These are phyloP conservation scores for Quercus lobata DNA, from an alignment of 331 rosid species.

Conservation along the genomic window DNA sequence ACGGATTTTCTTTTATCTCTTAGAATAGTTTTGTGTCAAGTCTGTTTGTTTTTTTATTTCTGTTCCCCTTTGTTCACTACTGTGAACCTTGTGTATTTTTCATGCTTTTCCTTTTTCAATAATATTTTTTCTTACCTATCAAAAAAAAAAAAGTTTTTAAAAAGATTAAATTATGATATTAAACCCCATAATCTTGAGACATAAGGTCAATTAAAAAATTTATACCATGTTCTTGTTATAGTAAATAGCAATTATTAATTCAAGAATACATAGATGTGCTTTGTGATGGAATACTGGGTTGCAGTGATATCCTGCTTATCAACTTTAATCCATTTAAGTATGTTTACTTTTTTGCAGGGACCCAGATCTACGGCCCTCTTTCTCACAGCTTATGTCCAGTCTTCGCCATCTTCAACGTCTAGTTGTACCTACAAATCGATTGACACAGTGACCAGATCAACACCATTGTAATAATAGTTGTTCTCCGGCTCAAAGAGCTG, in stretches of 20 bases:
- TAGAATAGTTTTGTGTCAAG: too few species aligned
- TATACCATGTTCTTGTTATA: background rate
- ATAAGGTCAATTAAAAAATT: background rate
- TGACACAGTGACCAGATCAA: conserved; percentile 31
- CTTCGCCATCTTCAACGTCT: conserved; percentile 57
- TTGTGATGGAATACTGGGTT: background rate
- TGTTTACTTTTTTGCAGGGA: conserved; percentile 53
- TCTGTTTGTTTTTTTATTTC: too few species aligned
- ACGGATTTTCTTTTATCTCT: too few species aligned
- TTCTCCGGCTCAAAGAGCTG: conserved; percentile 70
- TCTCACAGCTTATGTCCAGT: conserved; percentile 74
- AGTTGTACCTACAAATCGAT: conserved; percentile 35
- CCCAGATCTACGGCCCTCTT: conserved; percentile 92
- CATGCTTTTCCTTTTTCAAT: too few species aligned
- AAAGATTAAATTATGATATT: conserved; percentile 1
- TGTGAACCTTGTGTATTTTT: too few species aligned
- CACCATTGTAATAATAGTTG: conserved; percentile 51
- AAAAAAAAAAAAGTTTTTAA: too few species aligned
- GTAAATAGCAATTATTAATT: background rate
- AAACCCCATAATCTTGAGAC: conserved; percentile 12
- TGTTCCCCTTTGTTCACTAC: too few species aligned
- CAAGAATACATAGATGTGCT: background rate
- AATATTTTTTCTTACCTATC: too few species aligned
- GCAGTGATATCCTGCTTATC: background rate
- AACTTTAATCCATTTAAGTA: background rate